Conservation (phyloP, 2,329 filamentous ascomycete species). For the Stemphylium vesicarium region DNA sequence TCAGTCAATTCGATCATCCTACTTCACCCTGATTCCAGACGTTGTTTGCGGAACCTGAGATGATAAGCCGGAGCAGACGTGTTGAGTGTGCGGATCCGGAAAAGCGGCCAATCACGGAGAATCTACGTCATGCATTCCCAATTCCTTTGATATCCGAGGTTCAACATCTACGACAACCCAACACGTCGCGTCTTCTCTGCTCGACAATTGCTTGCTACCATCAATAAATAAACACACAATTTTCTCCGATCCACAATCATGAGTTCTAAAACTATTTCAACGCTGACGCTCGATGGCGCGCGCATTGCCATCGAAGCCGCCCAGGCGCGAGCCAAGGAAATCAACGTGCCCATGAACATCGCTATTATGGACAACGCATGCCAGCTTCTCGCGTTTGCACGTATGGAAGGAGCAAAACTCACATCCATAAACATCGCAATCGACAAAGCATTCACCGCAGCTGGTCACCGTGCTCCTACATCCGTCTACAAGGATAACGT, state of each 20-base stretch:
- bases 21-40: no score
- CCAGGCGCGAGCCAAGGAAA: constrained; percentile 44
- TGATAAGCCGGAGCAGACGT: background rate
- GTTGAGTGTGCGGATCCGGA: background rate
- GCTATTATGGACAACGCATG: constrained; percentile 55
- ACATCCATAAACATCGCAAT: constrained; percentile 66
- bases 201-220: background rate
- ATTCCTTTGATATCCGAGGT: constrained; percentile 8
- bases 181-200: background rate
- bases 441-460: constrained; percentile 65
- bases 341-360: constrained; percentile 56
- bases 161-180: background rate
- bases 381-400: constrained; percentile 56
- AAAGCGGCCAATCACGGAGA: background rate
- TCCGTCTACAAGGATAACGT: constrained; percentile 61
- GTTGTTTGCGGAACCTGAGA: background rate
- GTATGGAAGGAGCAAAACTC: constrained; percentile 58
- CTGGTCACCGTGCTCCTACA: constrained; percentile 60
- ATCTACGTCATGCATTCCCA: background rate
- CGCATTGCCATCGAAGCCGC: constrained; percentile 46
- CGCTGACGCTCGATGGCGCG: constrained; percentile 47
- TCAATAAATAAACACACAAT: background rate
- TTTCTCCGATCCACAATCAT: constrained; percentile 14
- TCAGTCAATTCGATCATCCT: no score
- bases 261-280: constrained; percentile 42